Conservation (phyloP, 2,329 filamentous ascomycete species). For the Elsinoe ampelina region DNA sequence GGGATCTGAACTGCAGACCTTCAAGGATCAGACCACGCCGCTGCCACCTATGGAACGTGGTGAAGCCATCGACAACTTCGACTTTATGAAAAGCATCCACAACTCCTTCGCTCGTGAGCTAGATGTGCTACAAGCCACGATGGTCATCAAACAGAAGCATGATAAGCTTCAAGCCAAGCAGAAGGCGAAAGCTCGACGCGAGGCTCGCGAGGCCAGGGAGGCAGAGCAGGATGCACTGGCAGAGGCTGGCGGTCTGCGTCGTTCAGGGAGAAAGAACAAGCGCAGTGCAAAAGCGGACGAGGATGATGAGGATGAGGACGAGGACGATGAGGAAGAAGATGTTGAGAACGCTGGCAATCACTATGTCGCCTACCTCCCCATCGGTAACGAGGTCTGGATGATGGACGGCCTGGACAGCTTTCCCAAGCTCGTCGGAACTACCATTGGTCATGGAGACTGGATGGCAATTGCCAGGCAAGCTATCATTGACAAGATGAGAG, state of each 20-base stretch:
- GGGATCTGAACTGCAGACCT: slow-evolving; percentile 58
- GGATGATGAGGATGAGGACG: slow-evolving; percentile 10
- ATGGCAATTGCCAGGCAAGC: slow-evolving; percentile 53
- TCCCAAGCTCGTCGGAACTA: slow-evolving; percentile 55
- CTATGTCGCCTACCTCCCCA: slow-evolving; percentile 81
- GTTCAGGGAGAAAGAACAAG: slow-evolving; percentile 1
- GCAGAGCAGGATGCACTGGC: slow-evolving; percentile 22
- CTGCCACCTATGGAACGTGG: slow-evolving; percentile 68
- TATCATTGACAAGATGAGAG: slow-evolving; percentile 58
- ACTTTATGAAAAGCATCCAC: slow-evolving; percentile 70
- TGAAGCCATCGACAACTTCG: slow-evolving; percentile 61
- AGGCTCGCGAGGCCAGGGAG: slow-evolving; percentile 22
- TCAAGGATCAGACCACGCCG: slow-evolving; percentile 61
- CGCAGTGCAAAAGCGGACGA: slow-evolving; percentile 3
- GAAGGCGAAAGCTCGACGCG: slow-evolving; percentile 24
- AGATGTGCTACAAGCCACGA: slow-evolving; percentile 65
- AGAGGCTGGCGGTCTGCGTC: slow-evolving; percentile 13
- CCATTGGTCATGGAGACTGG: slow-evolving; percentile 51
- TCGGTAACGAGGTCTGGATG: slow-evolving; percentile 69
- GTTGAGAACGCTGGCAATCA: slow-evolving; percentile 63
- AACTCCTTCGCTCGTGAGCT: slow-evolving; percentile 79
- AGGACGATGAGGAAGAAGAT: slow-evolving; percentile 28
- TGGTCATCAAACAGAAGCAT: slow-evolving; percentile 50
- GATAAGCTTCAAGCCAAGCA: slow-evolving; percentile 28
- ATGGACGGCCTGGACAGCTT: slow-evolving; percentile 73